Base-by-base conservation (phyloP, 1,284 basidiomycete genomes). In the Apiotrichum gamsii region DNA sequence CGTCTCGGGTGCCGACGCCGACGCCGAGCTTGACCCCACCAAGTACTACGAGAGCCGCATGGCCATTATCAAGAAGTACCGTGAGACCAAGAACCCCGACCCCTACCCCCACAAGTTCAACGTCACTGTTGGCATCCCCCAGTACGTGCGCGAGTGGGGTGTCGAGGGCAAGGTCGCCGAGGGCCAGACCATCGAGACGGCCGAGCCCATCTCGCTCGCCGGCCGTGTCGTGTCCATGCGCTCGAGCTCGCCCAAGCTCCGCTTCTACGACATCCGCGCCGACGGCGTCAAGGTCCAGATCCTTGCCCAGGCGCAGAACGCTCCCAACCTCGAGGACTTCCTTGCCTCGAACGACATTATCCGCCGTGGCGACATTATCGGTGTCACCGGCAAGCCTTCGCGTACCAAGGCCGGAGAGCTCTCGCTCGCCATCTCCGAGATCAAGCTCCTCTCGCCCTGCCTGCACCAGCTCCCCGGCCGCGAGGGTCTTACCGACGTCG, bases 91-190 rank as follows among this genome's bases (percentile, higher is more conserved):
- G 71, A 74, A 81, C 25, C 90, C 90, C 5, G 89, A 94, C 69
- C 94, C 95, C 3, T 99, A 98, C 77, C 94, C 95, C 18, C 95
- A 99, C 83, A 99, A 99, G 81, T 99, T 98, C 77, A 74, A 95
- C 63, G 91, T 95, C 35, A 78, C 85, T 39, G 77, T 76, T 56
- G 88, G 87, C n/a, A 77, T 98, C 63, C 76, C 82, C 15, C 68
- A 76, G 13, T 99, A 85, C 74, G 82, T 97, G 67, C 72, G 79
- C 14, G 75, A 80, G 51, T 98, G 89, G 67, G 86, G 87, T 35
- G 49, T 64, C 23, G 83, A 87, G 45, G 85, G 84, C 47, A 78
- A 81, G 69, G 81, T 93, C 56, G 65, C 75, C 15, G 61, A 70
- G 8, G 71, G 67, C 32, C 46, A 51, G 47, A 60, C 57, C 29